Evolutionary conservation across 2,329 filamentous ascomycete species (phyloP), one percentile per base, ranked within the genome.

Genomic region (Hypoxylon sp.): DNA sequence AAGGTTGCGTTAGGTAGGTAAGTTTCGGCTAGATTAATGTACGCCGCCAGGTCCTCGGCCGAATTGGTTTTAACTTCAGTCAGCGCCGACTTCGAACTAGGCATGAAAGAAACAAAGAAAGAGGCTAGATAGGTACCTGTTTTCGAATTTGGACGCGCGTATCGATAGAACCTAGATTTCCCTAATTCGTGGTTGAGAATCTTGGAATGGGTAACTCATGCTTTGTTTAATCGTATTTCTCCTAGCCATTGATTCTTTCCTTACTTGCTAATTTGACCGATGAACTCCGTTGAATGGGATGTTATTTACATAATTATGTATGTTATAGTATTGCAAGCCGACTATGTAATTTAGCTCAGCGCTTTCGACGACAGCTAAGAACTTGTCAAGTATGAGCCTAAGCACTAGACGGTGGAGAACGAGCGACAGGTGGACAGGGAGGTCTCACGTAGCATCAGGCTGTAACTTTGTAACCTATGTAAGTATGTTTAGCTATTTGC

Each of bases 321-420:
- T 13, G 24, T 24, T 15, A 48, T 50, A 26, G 44, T 50, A 53
- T 41, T 41, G 37, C 37, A 41, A 4, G 17, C 17, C 17, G 37
- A n/a, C 19, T 19, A 20, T 19, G n/a, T 6, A 17, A 8, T n/a
- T 4, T 41, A 41, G 37, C 6, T 41, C 6, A 41, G 32, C 55
- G 44, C 37, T 56, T 53, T 57, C 22, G 32, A 26, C 46, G 43
- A 57, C 10, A 37, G 63, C 59, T 59, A 65, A 63, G 63, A 52
- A 37, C 63, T 59, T 62, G 48, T 65, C 59, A 65, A 26, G 56
- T 62, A 52, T 59, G 26, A 59, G 48, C 53, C 56, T 61, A 58
- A 64, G 13, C 32, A n/a, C 32, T 37, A 15, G 37, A 54, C 15
- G 34, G 44, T 54, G 56, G 55, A 48, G 34, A 55, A 55, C 47